Evolutionary conservation across 1,284 basidiomycete species (phyloP), one percentile per base, ranked within the genome.

Genomic region (Rhodotorula sp.): DNA sequence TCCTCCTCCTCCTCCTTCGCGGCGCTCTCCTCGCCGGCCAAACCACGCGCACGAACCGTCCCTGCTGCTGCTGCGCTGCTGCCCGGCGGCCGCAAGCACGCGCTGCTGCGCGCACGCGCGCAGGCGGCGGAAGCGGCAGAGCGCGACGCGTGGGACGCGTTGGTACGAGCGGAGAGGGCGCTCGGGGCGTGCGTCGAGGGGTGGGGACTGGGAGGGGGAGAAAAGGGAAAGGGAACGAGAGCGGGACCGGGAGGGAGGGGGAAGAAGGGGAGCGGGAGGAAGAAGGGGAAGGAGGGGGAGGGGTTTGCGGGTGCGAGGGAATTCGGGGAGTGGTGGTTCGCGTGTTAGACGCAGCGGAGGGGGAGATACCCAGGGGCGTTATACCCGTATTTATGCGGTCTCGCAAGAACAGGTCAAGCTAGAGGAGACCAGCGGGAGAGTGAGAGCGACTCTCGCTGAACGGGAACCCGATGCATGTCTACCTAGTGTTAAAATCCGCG

Each of bases 281-380:
- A n/a, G 36, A 60, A 22, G 29, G 8, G 19, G 29, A 22, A 13
- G 29, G 15, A 32, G 17, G 6, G 46, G 25, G 13, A 46, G 39
- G 7, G 44, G 48, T 32, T 53, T 54, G 36, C 34, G 17, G 48
- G 71, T 22, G 72, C 72, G 36, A 39, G 34, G 7, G 66, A 61
- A 29, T 67, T 73, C 25, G 54, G 29, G 48, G 10, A 13, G 54
- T 70, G 72, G 68, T 73, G 63, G 63, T n/a, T 61, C 22, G 61
- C 53, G 25, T 3, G n/a, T n/a, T n/a, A 10, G 25, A 27, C 10
- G 48, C n/a, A 50, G 48, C n/a, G n/a, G n/a, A n/a, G n/a, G n/a
- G n/a, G n/a, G n/a, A n/a, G n/a, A n/a, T n/a, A n/a, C n/a, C n/a
- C 44, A 46, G 17, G 39, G 9, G 39, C 39, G 39, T 39, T 39